Evolutionary conservation across 2,329 filamentous ascomycete species (phyloP).

Genomic region (Scedosporium aurantiacum): DNA sequence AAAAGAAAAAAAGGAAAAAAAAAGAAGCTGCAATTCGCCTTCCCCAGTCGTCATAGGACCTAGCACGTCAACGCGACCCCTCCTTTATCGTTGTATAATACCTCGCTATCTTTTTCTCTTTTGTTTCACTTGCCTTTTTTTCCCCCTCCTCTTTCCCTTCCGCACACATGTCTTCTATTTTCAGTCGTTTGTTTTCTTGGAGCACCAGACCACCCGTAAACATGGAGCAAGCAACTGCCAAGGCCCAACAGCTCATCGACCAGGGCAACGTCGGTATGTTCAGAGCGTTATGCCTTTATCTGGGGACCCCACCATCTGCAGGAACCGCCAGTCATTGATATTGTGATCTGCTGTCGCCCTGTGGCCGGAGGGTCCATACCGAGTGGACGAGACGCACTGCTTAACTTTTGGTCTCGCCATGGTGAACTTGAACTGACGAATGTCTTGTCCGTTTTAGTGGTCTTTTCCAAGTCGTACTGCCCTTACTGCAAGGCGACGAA

Average conservation of each 20-base stretch:
- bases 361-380: too few species aligned
- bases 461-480: constrained; percentile 97
- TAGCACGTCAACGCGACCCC: background rate
- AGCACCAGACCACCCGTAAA: constrained; percentile 43
- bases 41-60: background rate
- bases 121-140: background rate
- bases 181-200: constrained; percentile 15
- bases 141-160: background rate
- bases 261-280: constrained; percentile 67
- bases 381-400: too few species aligned
- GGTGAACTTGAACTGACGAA: background rate
- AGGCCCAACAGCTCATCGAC: constrained; percentile 78
- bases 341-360: too few species aligned
- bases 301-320: constrained; percentile 2
- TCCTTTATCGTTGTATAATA: background rate
- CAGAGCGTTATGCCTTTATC: constrained; percentile 15
- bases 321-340: too few species aligned
- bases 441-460: constrained; percentile 41
- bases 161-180: constrained; percentile 1
- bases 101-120: background rate
- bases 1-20: constrained; percentile 1
- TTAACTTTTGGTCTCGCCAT: background rate
- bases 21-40: background rate
- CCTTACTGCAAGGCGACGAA: constrained; percentile 82
- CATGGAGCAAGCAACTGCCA: constrained; percentile 75